Evolutionary conservation across 148 eudicot species (phyloP).

Genomic region (Cornus suecica): DNA sequence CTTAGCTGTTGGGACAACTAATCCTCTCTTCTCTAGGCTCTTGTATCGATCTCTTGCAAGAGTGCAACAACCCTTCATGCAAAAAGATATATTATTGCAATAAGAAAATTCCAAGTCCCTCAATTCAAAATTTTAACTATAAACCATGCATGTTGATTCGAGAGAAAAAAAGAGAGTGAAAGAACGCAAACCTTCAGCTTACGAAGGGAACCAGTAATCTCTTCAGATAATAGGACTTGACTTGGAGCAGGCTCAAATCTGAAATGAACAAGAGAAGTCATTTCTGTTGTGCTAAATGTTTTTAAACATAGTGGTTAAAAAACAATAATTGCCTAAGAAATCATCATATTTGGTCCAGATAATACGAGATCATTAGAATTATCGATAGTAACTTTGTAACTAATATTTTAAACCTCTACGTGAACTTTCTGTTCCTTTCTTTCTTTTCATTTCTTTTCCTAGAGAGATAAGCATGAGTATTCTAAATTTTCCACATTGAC

Average conservation of each 20-base stretch:
- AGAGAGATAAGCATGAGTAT: neutral
- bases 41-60: slow-evolving; percentile 87
- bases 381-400: neutral
- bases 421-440: too few relatives aligned
- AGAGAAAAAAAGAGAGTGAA: neutral
- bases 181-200: slow-evolving; percentile 64
- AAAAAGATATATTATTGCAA: slow-evolving; percentile 3
- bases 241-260: slow-evolving; percentile 85
- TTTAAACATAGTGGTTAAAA: neutral
- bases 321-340: neutral
- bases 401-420: neutral
- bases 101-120: neutral
- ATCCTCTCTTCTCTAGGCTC: slow-evolving; percentile 93
- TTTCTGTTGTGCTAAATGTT: neutral
- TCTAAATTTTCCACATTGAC: neutral
- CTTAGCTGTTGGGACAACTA: slow-evolving; percentile 71
- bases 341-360: neutral
- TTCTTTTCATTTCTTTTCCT: too few relatives aligned
- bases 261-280: slow-evolving; percentile 17
- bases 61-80: slow-evolving; percentile 77
- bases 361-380: neutral
- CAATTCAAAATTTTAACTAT: neutral
- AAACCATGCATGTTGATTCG: neutral
- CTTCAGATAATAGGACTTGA: slow-evolving; percentile 93
- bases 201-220: slow-evolving; percentile 87